phyloP scores from a whole-genome alignment of 371 early-diverging fungal genomes.

The Coemansia sp. region DNA sequence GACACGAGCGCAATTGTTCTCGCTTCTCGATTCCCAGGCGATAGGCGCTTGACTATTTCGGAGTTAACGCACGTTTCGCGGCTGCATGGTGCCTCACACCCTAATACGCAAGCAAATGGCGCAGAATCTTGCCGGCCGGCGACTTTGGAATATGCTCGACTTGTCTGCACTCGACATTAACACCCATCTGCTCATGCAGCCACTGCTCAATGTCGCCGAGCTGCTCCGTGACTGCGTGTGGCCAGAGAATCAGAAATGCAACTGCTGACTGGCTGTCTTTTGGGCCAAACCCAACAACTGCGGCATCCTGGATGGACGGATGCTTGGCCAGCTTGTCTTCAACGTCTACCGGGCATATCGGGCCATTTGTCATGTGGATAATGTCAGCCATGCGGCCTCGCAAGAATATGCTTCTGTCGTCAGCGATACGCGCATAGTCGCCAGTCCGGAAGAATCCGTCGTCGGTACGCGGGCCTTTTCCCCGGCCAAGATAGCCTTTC shows the following conservation, averaged over 20 bases:
- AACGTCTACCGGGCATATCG: constrained; percentile 19
- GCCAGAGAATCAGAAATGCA: constrained; percentile 16
- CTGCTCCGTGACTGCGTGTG: background rate
- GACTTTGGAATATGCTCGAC: constrained; percentile 23
- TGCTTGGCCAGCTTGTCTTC: constrained; percentile 22
- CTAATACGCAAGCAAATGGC: constrained; percentile 4
- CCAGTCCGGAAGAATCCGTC: constrained; percentile 35
- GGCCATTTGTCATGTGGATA: constrained; percentile 15
- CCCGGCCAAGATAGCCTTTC: constrained; percentile 24
- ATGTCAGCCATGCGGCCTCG: constrained; percentile 36
- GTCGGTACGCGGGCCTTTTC: background rate
- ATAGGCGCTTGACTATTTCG: no score
- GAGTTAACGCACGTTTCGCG: no score
- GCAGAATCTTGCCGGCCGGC: constrained; percentile 35
- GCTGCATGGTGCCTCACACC: no score
- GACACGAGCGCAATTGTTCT: background rate
- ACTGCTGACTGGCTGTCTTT: constrained; percentile 8
- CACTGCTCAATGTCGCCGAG: constrained; percentile 11
- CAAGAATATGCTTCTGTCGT: constrained; percentile 29
- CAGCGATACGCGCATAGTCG: constrained; percentile 28
- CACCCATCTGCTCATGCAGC: constrained; percentile 4
- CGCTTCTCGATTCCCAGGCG: no score
- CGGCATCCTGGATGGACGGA: constrained; percentile 28
- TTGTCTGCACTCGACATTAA: constrained; percentile 12
- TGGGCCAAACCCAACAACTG: constrained; percentile 19